phyloP scores from a whole-genome alignment of 176 grass and related monocot genomes.

The Themeda triandra region DNA sequence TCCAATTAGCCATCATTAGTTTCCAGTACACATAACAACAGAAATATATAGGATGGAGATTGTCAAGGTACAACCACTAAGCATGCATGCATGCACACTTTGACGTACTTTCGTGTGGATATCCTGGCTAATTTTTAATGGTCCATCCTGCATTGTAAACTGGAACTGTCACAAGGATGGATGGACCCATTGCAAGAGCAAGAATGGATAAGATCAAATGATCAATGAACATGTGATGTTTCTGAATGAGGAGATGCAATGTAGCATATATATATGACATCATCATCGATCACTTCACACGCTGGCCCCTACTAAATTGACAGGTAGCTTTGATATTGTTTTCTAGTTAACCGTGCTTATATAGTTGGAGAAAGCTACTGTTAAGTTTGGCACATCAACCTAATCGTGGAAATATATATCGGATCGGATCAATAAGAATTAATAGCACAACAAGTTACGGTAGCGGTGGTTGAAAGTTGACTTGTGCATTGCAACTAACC shows the following conservation, averaged over 20 bases:
- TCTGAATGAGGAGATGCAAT: background rate
- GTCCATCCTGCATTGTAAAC: background rate
- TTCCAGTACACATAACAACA: constrained; percentile 14
- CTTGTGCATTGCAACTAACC: constrained; percentile 45
- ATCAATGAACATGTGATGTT: background rate
- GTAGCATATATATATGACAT: background rate
- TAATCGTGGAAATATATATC: constrained; percentile 30
- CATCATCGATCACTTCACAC: background rate
- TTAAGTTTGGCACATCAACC: constrained; percentile 37
- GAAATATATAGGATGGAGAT: constrained; percentile 31
- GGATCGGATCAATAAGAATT: background rate
- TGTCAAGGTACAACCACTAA: background rate
- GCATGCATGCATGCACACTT: background rate
- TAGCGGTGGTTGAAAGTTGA: constrained; percentile 46
- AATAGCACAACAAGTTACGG: constrained; percentile 25
- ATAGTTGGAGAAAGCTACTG: background rate
- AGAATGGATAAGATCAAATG: background rate
- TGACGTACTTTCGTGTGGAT: background rate
- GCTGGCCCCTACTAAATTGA: background rate
- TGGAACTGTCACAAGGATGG: background rate
- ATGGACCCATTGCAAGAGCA: background rate
- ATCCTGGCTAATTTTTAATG: background rate
- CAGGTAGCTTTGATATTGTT: background rate
- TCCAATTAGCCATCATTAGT: background rate
- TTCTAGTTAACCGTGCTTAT: background rate